Conservation (phyloP, 257 asterid species). For the Leonotis leonurus region DNA sequence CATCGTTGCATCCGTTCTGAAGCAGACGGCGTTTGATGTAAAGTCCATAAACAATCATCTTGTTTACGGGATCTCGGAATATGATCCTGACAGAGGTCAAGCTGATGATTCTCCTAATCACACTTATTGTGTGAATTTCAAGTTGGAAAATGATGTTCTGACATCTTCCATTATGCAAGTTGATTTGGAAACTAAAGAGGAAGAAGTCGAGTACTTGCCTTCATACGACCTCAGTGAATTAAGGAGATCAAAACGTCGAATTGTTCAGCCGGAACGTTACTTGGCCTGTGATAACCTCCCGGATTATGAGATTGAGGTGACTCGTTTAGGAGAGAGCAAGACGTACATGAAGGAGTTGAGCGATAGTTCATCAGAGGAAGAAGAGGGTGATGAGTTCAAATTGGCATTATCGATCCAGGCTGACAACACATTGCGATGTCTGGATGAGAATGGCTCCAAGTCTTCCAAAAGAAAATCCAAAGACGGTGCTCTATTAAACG, state of each 20-base stretch:
- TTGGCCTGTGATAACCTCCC: constrained; percentile 53
- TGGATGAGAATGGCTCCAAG: constrained; percentile 9
- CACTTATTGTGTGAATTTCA: constrained; percentile 48
- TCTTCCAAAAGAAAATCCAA: constrained; percentile 17
- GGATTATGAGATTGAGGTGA: constrained; percentile 60
- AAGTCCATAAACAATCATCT: constrained; percentile 50
- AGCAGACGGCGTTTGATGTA: constrained; percentile 49
- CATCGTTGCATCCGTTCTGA: constrained; percentile 50
- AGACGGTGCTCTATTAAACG: constrained; percentile 14
- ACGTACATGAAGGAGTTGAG: constrained; percentile 25
- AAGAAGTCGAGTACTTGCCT: constrained; percentile 31
- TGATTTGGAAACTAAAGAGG: constrained; percentile 24
- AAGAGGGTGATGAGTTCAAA: constrained; percentile 28
- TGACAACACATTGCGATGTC: constrained; percentile 37
- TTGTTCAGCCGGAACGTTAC: constrained; percentile 68
- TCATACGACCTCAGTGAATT: constrained; percentile 37
- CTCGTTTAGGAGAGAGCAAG: constrained; percentile 68
- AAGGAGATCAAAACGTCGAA: constrained; percentile 77
- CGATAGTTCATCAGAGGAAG: constrained; percentile 32
- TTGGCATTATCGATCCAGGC: constrained; percentile 71
- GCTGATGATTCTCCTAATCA: constrained; percentile 10
- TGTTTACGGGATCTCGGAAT: constrained; percentile 54
- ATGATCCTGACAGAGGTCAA: constrained; percentile 18
- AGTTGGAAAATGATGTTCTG: constrained; percentile 43
- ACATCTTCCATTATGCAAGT: constrained; percentile 35